Percentiles rank a stretch among this genome's conserved stretches.
Evolutionary conservation across 805 yeast genomes (phyloP).

Genomic region (Candida sakaeoensis): DNA sequence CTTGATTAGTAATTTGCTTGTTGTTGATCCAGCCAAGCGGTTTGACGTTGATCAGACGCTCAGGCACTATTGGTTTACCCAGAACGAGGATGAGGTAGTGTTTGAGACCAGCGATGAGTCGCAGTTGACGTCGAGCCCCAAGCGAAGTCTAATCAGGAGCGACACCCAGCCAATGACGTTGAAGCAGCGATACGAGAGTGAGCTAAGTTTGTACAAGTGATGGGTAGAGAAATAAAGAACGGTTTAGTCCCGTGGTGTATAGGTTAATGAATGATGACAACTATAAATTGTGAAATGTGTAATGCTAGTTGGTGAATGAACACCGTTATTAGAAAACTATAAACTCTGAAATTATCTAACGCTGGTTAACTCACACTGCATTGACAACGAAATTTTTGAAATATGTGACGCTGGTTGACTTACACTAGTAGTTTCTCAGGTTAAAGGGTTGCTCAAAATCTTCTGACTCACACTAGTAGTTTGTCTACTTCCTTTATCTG

Average conservation of each 20-base stretch:
- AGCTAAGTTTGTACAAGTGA: neutral
- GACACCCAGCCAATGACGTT: constrained; percentile 28
- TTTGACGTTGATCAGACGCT: constrained; percentile 36
- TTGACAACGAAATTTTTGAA: no score
- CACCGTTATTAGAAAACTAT: neutral
- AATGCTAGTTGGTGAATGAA: no score
- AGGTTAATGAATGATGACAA: no score
- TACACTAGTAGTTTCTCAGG: no score
- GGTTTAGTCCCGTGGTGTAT: no score
- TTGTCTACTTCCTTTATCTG: constrained; percentile 7
- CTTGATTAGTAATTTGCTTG: constrained; percentile 57
- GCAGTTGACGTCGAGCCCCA: constrained; percentile 3
- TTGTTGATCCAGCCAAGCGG: constrained; percentile 48
- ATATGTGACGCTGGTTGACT: no score
- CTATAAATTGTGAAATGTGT: no score
- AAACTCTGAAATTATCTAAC: neutral
- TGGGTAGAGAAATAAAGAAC: no score
- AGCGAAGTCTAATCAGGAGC: constrained; percentile 18
- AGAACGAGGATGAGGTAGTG: constrained; percentile 11
- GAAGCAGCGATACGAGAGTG: constrained; percentile 19
- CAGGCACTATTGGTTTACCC: constrained; percentile 44
- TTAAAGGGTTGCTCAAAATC: no score
- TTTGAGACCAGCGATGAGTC: constrained; percentile 3
- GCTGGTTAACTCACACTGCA: no score
- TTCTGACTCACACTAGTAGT: no score